These are phyloP conservation scores for Saccharomyces hybrid DNA, from an alignment of 1,139 yeast genomes.

Conservation along the genomic window DNA sequence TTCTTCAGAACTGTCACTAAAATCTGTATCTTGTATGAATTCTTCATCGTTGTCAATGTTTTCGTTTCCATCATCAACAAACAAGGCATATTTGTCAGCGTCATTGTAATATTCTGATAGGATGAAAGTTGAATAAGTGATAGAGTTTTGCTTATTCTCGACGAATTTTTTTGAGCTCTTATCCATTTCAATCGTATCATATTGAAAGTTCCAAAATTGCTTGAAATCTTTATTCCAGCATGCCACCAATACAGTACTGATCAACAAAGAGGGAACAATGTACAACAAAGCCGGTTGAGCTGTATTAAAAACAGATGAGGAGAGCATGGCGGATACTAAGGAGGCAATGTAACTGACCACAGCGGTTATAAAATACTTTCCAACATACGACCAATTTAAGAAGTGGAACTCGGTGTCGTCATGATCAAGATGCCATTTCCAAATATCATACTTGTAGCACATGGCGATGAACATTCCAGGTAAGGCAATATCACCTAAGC, in stretches of 20 bases:
- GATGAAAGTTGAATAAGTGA: slow-evolving; percentile 12
- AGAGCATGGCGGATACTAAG: slow-evolving; percentile 38
- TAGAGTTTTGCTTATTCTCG: background rate
- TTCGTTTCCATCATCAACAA: background rate
- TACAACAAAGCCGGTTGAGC: slow-evolving; percentile 68
- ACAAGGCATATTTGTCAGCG: slow-evolving; percentile 12
- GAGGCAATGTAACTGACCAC: slow-evolving; percentile 38
- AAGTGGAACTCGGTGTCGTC: slow-evolving; percentile 21
- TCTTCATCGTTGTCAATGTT: slow-evolving; percentile 9
- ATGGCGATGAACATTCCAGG: slow-evolving; percentile 23
- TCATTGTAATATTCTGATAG: slow-evolving; percentile 14
- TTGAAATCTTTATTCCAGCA: slow-evolving; percentile 37
- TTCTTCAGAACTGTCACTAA: background rate
- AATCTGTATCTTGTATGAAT: slow-evolving; percentile 9
- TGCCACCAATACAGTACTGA: slow-evolving; percentile 34
- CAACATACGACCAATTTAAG: slow-evolving; percentile 17
- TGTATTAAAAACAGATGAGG: slow-evolving; percentile 34
- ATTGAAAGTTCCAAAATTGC: slow-evolving; percentile 35
- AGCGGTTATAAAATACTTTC: slow-evolving; percentile 16
- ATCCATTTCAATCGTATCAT: slow-evolving; percentile 17
- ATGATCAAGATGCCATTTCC: slow-evolving; percentile 22
- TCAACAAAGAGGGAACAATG: slow-evolving; percentile 46
- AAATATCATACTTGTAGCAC: slow-evolving; percentile 25
- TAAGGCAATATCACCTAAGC: slow-evolving; percentile 41
- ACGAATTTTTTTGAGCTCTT: slow-evolving; percentile 3